A percentile compares a stretch with the other conserved stretches of the same genome.
These are phyloP conservation scores for Limnanthes douglasii DNA, from an alignment of 345 rosid species.

Conservation along the genomic window DNA sequence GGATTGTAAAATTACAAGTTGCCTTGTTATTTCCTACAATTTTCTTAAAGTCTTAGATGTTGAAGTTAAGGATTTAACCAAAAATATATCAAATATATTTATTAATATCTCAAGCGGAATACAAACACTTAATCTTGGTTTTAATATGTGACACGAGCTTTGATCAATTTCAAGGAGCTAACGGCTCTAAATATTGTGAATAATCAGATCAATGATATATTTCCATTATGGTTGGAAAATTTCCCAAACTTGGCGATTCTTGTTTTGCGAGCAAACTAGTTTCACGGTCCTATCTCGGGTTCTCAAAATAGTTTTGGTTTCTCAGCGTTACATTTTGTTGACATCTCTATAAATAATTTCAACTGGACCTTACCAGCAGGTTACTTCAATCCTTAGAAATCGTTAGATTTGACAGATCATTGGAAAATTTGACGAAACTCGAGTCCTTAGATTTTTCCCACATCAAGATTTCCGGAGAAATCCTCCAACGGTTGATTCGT, in stretches of 20 bases:
- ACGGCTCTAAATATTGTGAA: constrained; percentile 1
- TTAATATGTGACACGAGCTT: constrained; percentile 7
- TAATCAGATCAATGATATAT: constrained; percentile 1
- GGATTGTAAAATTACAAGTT: too few species aligned
- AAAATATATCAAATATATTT: too few species aligned
- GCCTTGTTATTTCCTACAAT: too few species aligned
- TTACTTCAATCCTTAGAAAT: neutral
- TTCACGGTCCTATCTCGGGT: too few species aligned
- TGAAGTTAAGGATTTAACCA: too few species aligned
- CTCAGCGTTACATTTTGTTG: neutral
- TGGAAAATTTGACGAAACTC: neutral
- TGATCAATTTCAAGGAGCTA: constrained; percentile 1
- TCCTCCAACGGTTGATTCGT: constrained; percentile 4
- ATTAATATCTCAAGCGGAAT: too few species aligned
- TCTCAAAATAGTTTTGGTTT: constrained; percentile 1
- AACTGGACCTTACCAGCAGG: neutral
- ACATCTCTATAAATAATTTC: constrained; percentile 1
- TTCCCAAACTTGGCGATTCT: constrained; percentile 1
- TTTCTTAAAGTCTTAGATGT: too few species aligned
- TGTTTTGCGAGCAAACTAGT: constrained; percentile 1
- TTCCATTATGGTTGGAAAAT: constrained; percentile 5
- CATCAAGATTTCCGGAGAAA: constrained; percentile 7
- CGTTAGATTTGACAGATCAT: neutral
- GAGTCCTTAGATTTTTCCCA: constrained; percentile 10
- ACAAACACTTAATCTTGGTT: too few species aligned